These are phyloP conservation scores for Penicillium oxalicum DNA, from an alignment of 2,329 filamentous ascomycete species.

Conservation along the genomic window DNA sequence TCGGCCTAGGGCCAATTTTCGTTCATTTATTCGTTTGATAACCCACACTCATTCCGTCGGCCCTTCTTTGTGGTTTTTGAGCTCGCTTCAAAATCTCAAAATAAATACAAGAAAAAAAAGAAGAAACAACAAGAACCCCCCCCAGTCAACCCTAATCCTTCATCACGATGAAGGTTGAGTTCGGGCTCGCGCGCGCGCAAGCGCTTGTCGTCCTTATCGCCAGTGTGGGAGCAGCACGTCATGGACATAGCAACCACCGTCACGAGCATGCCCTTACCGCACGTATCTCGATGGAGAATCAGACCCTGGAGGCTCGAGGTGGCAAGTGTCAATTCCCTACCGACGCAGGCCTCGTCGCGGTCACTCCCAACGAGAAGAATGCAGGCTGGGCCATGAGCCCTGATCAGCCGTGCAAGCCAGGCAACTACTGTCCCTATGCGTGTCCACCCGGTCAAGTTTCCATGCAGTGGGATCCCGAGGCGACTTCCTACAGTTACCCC, in stretches of 20 bases:
- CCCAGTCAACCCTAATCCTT: background rate
- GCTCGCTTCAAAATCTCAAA: background rate
- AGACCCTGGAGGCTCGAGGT: constrained; percentile 48
- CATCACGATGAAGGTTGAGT: constrained; percentile 31
- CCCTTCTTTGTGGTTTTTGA: constrained; percentile 10
- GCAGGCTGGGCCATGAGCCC: constrained; percentile 76
- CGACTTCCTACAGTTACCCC: constrained; percentile 61
- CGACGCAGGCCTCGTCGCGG: constrained; percentile 59
- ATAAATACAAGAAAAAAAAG: no score
- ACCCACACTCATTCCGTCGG: constrained; percentile 6
- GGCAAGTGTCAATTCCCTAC: constrained; percentile 60
- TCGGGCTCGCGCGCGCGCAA: constrained; percentile 27
- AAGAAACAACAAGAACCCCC: background rate
- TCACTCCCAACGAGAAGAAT: constrained; percentile 61
- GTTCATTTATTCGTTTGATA: constrained; percentile 16
- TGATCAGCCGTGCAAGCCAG: constrained; percentile 61
- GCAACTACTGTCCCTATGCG: constrained; percentile 68
- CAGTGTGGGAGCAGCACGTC: constrained; percentile 30
- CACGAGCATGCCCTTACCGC: constrained; percentile 22
- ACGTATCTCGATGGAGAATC: constrained; percentile 19
- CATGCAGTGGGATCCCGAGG: constrained; percentile 69
- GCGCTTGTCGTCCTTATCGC: constrained; percentile 35
- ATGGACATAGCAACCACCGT: constrained; percentile 9
- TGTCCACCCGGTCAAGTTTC: constrained; percentile 71
- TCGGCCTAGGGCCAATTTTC: constrained; percentile 20